Evolutionary conservation across 495 filamentous ascomycete species (phyloP).

Genomic region (Hyaloscypha finlandica): DNA sequence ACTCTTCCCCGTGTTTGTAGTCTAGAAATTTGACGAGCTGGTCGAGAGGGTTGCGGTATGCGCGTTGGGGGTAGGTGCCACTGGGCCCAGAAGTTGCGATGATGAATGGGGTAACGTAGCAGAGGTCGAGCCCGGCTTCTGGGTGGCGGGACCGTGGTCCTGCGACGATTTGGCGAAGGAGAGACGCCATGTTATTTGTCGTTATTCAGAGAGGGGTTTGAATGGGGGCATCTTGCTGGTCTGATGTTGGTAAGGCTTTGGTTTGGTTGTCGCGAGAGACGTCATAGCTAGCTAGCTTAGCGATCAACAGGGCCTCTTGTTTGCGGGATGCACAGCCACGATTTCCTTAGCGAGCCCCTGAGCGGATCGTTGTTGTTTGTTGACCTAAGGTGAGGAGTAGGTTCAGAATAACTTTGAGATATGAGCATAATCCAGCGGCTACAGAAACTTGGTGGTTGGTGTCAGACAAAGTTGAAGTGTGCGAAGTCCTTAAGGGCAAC

Average conservation of each 20-base stretch:
- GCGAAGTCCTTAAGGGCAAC: no score
- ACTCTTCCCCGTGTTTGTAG: conserved; percentile 74
- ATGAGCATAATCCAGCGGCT: no score
- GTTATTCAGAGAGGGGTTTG: neutral
- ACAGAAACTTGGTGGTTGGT: no score
- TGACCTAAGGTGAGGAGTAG: no score
- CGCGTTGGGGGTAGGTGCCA: conserved; percentile 81
- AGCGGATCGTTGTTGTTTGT: no score
- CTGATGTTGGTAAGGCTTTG: neutral
- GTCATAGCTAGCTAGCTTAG: neutral
- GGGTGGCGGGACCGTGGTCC: conserved; percentile 80
- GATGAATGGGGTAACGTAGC: conserved; percentile 86
- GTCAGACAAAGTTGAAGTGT: no score
- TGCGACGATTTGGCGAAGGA: conserved; percentile 62
- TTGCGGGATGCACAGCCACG: neutral
- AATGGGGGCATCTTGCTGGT: neutral
- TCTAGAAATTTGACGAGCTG: conserved; percentile 84
- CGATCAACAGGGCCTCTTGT: neutral
- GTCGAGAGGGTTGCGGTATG: conserved; percentile 91
- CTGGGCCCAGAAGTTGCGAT: conserved; percentile 81
- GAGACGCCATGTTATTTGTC: conserved; percentile 45
- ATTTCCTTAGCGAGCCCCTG: neutral
- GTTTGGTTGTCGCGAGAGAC: neutral
- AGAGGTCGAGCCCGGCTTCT: conserved; percentile 88
- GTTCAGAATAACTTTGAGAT: no score